Conservation (phyloP, 805 yeast species). For the Candida stauntonica region DNA sequence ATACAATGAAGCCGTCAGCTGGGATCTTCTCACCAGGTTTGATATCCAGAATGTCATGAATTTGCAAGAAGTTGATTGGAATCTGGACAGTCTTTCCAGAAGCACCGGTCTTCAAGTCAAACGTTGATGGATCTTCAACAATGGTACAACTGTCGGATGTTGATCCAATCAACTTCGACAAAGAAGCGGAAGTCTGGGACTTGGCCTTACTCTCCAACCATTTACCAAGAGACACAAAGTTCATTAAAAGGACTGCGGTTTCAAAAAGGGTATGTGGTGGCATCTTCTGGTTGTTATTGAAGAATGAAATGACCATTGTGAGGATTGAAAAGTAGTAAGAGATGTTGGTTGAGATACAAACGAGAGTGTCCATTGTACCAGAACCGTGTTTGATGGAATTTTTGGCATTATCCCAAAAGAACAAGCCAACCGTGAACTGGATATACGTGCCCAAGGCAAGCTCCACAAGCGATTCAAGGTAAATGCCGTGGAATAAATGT, state of each 20-base stretch:
- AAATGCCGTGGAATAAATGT: conserved; percentile 49
- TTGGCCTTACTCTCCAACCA: conserved; percentile 89
- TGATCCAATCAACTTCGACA: conserved; percentile 73
- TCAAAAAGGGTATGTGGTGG: conserved; percentile 79
- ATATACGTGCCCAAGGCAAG: conserved; percentile 53
- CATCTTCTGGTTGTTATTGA: conserved; percentile 33
- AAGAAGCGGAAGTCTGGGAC: conserved; percentile 87
- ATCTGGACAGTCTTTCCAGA: conserved; percentile 40
- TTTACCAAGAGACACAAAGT: conserved; percentile 86
- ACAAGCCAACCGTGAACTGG: conserved; percentile 57
- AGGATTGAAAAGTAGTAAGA: conserved; percentile 72
- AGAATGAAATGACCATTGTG: conserved; percentile 49
- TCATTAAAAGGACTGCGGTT: conserved; percentile 77
- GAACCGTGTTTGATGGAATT: conserved; percentile 65
- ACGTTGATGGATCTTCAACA: conserved; percentile 36
- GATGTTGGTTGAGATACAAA: conserved; percentile 74
- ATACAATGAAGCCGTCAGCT: conserved; percentile 79
- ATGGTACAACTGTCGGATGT: conserved; percentile 76
- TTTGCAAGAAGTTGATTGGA: conserved; percentile 74
- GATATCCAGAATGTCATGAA: conserved; percentile 69
- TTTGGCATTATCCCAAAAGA: conserved; percentile 61
- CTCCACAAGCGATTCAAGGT: conserved; percentile 58
- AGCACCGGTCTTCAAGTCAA: conserved; percentile 17
- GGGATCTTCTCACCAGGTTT: conserved; percentile 87
- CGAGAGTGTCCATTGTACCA: conserved; percentile 89